Evolutionary conservation across 2,329 filamentous ascomycete species (phyloP).

Genomic region (Westerdykella ornata): DNA sequence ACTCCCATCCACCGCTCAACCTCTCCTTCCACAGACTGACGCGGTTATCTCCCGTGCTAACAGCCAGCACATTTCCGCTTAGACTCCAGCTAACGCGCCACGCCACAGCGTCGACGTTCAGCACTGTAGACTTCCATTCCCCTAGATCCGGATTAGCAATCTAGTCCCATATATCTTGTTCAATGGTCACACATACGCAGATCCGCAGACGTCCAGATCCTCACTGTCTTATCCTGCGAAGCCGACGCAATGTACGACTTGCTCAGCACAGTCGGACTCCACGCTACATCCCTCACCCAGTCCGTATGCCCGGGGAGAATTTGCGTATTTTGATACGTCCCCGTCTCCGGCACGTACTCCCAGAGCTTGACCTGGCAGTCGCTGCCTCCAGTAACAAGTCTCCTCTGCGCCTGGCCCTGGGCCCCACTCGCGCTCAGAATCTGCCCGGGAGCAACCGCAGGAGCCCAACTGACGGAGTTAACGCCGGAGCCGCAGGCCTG

Average conservation of each 20-base stretch:
- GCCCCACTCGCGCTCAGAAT: constrained; percentile 65
- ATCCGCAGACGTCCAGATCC: constrained; percentile 73
- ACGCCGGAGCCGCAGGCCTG: constrained; percentile 88
- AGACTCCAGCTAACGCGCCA: constrained; percentile 98
- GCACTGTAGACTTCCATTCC: constrained; percentile 77
- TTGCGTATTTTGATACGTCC: constrained; percentile 47
- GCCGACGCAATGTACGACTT: constrained; percentile 96
- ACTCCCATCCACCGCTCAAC: constrained; percentile 91
- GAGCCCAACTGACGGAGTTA: constrained; percentile 94
- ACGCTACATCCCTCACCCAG: constrained; percentile 96
- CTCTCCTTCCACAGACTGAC: constrained; percentile 99
- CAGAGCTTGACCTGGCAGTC: constrained; percentile 94
- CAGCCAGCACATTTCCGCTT: constrained; percentile 91
- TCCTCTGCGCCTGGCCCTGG: constrained; percentile 53
- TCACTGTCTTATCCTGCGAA: constrained; percentile 92
- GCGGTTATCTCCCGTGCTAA: constrained; percentile 92
- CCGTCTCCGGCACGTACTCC: constrained; percentile 58
- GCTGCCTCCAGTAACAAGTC: constrained; percentile 90
- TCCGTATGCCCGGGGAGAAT: constrained; percentile 74
- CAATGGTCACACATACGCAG: constrained; percentile 22
- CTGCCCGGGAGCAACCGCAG: constrained; percentile 74
- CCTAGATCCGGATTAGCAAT: constrained; percentile 46
- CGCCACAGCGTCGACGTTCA: constrained; percentile 81
- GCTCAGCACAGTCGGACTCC: constrained; percentile 89
- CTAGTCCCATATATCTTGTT: neutral